Base-by-base conservation (phyloP, 768 basidiomycete species). In the Grammothele lineata region DNA sequence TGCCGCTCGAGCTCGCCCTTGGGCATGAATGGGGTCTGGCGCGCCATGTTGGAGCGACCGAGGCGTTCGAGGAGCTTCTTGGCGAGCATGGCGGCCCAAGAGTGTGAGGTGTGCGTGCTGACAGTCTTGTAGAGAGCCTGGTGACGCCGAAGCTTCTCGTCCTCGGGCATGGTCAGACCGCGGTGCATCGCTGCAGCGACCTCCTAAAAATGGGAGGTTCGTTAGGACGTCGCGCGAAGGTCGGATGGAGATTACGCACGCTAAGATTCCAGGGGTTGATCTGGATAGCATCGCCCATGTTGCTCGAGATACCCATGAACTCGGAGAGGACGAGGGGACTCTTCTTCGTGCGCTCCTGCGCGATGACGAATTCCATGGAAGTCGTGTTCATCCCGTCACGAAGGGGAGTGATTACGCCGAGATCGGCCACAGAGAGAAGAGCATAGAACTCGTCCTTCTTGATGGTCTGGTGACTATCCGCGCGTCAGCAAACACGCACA, bases 351-450 rank as follows among this genome's bases (percentile, higher is more conserved):
- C 74, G 75, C 56, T 87, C 80, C 68, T 99, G 95, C 26, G 93
- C 92, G 51, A 98, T 87, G 23, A 95, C 87, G 65, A 94, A 97
- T 67, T 98, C 95, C 92, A 96, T 95, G 42, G 85, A 87, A 0
- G 94, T 96, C 12, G 95, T 97, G 74, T 99, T 99, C 96, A 98
- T 98, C 5, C 95, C 96, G 61, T 99, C 95, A 26, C 95, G 81
- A 6, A 97, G 75, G 1, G 93, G 92, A 0, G 95, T 97, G 65
- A 97, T 95, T 34, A 98, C 85, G 14, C 87, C 95, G 11, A 98
- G 76, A 62, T 97, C 94, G 5, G 95, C 94, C 3, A 91, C 94
- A 45, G 83, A 85, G 30, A 99, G 73, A 11, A 99, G 76, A 0
- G 92, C 95, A 66, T 97, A 97, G 66, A 96, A 99, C 64, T 99